Conservation (phyloP, 1,284 basidiomycete species). For the Coriolopsis trogii region DNA sequence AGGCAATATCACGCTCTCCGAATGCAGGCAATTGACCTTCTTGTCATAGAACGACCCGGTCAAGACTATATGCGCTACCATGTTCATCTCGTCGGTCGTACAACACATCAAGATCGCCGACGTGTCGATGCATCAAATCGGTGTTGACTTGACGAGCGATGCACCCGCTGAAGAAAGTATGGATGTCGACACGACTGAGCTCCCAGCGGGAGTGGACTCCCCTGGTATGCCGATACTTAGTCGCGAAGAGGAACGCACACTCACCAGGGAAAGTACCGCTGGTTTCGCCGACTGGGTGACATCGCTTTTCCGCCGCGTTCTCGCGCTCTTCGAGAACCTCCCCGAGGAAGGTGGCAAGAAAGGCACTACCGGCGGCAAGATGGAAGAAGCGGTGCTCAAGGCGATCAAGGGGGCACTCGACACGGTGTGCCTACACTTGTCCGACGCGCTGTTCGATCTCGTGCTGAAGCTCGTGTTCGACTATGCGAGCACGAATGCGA, state of each 20-base stretch:
- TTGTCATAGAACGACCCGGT: constrained; percentile 80
- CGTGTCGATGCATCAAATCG: constrained; percentile 63
- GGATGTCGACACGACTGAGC: constrained; percentile 49
- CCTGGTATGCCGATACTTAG: constrained; percentile 54
- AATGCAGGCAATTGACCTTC: not conserved
- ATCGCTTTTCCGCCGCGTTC: constrained; percentile 84
- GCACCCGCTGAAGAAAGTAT: constrained; percentile 56
- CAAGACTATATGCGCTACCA: constrained; percentile 85
- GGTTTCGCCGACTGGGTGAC: constrained; percentile 92
- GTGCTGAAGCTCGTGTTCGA: constrained; percentile 86
- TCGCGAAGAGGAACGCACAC: constrained; percentile 71
- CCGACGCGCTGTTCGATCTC: constrained; percentile 85
- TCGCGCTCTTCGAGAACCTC: constrained; percentile 89
- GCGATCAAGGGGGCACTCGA: constrained; percentile 85
- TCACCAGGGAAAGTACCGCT: constrained; percentile 79
- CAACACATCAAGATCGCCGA: constrained; percentile 87
- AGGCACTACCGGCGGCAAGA: constrained; percentile 84
- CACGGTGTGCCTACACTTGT: constrained; percentile 86
- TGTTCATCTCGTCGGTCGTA: constrained; percentile 78
- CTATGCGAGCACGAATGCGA: constrained; percentile 85
- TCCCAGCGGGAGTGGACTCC: constrained; percentile 60
- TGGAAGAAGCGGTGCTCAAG: constrained; percentile 83
- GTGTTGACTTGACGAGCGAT: constrained; percentile 54
- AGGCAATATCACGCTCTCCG: constrained; percentile 1
- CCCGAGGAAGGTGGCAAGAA: constrained; percentile 90